These are phyloP conservation scores for Sutorius eximius DNA, from an alignment of 1,284 basidiomycete species.

Conservation along the genomic window DNA sequence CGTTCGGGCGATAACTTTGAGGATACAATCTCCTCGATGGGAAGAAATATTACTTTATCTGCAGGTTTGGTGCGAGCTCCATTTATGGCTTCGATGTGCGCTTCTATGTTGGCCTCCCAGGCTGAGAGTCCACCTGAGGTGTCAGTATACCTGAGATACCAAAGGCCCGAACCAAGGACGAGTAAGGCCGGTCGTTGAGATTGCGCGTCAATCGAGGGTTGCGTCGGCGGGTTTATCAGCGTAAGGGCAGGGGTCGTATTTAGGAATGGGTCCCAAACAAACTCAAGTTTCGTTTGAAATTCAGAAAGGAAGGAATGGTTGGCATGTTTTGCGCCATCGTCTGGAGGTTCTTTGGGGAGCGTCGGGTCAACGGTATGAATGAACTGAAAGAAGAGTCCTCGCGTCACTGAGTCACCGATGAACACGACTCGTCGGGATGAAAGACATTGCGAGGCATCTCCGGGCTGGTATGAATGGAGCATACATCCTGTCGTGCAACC, in stretches of 20 bases:
- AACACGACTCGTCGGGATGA: conserved; percentile 62
- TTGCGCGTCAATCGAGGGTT: conserved; percentile 2
- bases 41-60: conserved; percentile 73
- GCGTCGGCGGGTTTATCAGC: conserved; percentile 34
- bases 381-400: conserved; percentile 77
- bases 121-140: conserved; percentile 70
- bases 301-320: conserved; percentile 53
- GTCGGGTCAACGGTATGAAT: conserved; percentile 57
- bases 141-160: conserved; percentile 78
- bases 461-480: conserved; percentile 60
- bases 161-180: conserved; percentile 82
- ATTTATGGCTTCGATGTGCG: conserved; percentile 53
- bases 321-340: conserved; percentile 66
- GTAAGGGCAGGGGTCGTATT: conserved; percentile 59
- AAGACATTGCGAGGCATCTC: conserved; percentile 56
- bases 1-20: conserved; percentile 65
- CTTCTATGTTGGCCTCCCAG: conserved; percentile 75
- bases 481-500: conserved; percentile 61
- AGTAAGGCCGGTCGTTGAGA: conserved; percentile 56
- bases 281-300: conserved; percentile 56
- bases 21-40: conserved; percentile 65
- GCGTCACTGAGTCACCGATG: conserved; percentile 83
- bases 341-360: conserved; percentile 53
- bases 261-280: conserved; percentile 81
- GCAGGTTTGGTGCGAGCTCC: conserved; percentile 46